Evolutionary conservation across 2,329 filamentous ascomycete genomes (phyloP), one percentile per base, ranked within the genome.

Genomic region (Cladophialophora psammophila): DNA sequence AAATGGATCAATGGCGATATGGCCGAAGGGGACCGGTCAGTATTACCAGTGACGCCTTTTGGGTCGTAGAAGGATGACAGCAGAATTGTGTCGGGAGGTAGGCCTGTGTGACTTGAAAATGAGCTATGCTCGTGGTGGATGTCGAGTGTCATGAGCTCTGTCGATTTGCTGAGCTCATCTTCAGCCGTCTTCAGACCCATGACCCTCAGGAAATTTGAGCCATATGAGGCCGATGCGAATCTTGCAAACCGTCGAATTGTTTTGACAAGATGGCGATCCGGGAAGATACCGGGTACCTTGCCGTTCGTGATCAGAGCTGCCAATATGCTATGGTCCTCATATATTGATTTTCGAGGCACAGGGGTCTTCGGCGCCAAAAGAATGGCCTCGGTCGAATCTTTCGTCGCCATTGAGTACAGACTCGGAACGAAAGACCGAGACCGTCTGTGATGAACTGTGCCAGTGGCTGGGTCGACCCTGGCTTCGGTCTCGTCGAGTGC

Each of bases 31-130:
- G 70, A 40, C 86, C 86, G 1, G 87, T 71, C 58, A 10, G 66
- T 90, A 26, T 87, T 84, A 0, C 90, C 89, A 3, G 85, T 89
- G 2, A 73, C 69, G 31, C 90, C 90, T 63, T 89, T 85, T 1
- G 87, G 84, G 72, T 92, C 90, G 48, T 90, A 86, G 73, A 90
- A 91, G 0, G 90, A 92, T 0, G 90, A 89, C 2, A 92, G 78
- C 1, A 92, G 74, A 73, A 86, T 79, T 26, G 81, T 81, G 9
- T 81, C 81, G 18, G 80, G 73, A 6, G 81, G 76, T 60, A 84
- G 69, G 53, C 83, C 76, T 34, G 81, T 80, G 69, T 83, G 76
- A 31, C 78, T 76, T 7, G 79, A 81, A 67, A 83, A 83, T 4
- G 80, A 82, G 63, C 74, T 77, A 63, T 83, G 81, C 56, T 82